Percentiles rank a stretch among this genome's conserved stretches.
These are phyloP conservation scores for Ulmus americana DNA, from an alignment of 331 rosid genomes.

Conservation along the genomic window DNA sequence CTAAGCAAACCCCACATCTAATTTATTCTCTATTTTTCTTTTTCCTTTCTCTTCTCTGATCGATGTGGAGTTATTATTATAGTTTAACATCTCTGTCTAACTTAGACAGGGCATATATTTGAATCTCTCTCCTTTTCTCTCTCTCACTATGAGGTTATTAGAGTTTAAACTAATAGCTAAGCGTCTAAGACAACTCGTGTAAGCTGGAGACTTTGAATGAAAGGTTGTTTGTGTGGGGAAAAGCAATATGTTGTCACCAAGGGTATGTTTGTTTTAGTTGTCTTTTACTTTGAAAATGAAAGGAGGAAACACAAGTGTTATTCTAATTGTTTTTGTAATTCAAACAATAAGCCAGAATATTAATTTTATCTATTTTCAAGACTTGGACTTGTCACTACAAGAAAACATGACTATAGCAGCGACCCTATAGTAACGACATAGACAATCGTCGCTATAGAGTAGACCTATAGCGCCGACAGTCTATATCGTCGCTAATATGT, in stretches of 20 bases:
- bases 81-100: background rate
- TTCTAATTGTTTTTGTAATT: constrained; percentile 13
- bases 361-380: constrained; percentile 4
- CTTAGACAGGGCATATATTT: background rate
- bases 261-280: constrained; percentile 53
- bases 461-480: too few relatives aligned
- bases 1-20: constrained; percentile 6
- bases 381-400: constrained; percentile 3
- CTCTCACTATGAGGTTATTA: background rate
- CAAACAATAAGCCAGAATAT: constrained; percentile 8
- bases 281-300: constrained; percentile 23
- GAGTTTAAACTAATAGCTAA: background rate
- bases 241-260: constrained; percentile 71
- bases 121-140: background rate
- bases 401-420: too few relatives aligned
- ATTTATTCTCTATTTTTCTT: background rate
- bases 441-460: too few relatives aligned
- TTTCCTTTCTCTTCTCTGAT: background rate
- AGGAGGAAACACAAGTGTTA: constrained; percentile 11
- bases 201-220: constrained; percentile 29
- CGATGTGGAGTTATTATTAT: background rate
- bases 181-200: background rate
- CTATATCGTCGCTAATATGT: too few relatives aligned
- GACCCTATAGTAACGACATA: too few relatives aligned
- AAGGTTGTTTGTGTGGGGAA: constrained; percentile 39